A percentile compares a stretch with the other conserved stretches of the same genome.
phyloP scores from a whole-genome alignment of 495 filamentous ascomycete genomes.

The Paragyromitra xinjiangensis region DNA sequence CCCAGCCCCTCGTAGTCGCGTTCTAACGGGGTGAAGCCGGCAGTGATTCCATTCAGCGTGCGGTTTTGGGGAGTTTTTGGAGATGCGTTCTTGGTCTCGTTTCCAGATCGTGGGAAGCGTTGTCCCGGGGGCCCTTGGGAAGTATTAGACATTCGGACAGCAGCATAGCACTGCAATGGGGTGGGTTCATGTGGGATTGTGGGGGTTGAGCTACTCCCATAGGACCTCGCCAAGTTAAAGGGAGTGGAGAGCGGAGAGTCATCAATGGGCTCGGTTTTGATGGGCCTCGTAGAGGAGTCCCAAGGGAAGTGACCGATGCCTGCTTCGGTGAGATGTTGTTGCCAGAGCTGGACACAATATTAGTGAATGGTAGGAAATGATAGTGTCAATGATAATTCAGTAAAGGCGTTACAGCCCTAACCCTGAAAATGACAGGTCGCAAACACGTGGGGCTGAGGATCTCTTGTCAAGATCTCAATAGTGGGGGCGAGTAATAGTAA shows the following conservation, averaged over 20 bases:
- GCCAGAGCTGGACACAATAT: not conserved
- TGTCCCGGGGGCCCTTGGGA: not conserved
- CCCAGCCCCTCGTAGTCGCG: not conserved
- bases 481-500: conserved; percentile 12
- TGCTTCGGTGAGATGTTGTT: conserved; percentile 4
- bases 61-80: not conserved
- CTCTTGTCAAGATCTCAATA: conserved; percentile 27
- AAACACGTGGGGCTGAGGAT: conserved; percentile 24
- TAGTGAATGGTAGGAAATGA: not conserved
- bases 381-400: conserved; percentile 44
- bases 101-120: not conserved
- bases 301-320: conserved; percentile 24
- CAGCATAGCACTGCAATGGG: not conserved
- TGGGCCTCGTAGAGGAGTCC: not conserved
- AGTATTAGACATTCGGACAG: not conserved
- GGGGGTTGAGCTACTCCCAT: not conserved
- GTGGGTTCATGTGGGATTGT: too few species aligned
- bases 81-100: not conserved
- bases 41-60: not conserved
- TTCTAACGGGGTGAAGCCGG: not conserved
- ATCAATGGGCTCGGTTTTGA: not conserved
- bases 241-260: not conserved
- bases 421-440: conserved; percentile 28
- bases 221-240: not conserved
- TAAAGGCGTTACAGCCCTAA: not conserved